Percentiles rank a stretch among this genome's conserved stretches.
These are phyloP conservation scores for Colletotrichum horii DNA, from an alignment of 2,329 filamentous ascomycete genomes.

Conservation along the genomic window DNA sequence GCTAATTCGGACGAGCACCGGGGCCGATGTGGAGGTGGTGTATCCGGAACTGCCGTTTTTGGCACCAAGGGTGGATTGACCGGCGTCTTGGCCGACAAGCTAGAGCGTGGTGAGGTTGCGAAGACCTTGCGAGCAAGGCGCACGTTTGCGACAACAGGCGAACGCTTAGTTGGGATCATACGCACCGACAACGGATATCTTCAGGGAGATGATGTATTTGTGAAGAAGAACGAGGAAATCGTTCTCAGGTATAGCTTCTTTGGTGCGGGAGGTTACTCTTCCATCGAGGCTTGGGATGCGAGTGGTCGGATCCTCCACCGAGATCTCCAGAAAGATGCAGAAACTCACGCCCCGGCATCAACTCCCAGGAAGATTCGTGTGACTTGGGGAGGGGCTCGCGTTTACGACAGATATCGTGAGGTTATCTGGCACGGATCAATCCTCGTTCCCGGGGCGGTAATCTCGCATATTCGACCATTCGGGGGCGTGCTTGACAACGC, in stretches of 20 bases:
- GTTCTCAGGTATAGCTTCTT: constrained; percentile 28
- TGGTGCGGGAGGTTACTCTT: constrained; percentile 29
- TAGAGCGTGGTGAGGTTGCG: constrained; percentile 17
- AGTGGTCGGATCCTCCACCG: constrained; percentile 29
- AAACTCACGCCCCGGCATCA: background rate
- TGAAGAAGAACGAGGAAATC: background rate
- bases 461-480: constrained; percentile 26
- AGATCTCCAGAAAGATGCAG: constrained; percentile 27
- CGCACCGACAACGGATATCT: constrained; percentile 20
- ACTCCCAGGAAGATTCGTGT: constrained; percentile 25
- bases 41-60: constrained; percentile 38
- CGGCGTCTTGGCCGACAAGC: constrained; percentile 26
- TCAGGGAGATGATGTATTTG: constrained; percentile 29
- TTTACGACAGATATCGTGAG: constrained; percentile 37
- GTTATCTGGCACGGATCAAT: constrained; percentile 36
- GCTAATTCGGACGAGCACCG: constrained; percentile 41
- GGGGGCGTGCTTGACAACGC: constrained; percentile 29
- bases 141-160: constrained; percentile 36
- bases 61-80: constrained; percentile 33
- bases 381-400: constrained; percentile 35
- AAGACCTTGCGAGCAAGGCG: constrained; percentile 28
- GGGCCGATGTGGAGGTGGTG: constrained; percentile 38
- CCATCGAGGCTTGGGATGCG: constrained; percentile 33
- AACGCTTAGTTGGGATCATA: constrained; percentile 31
- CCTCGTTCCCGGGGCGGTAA: constrained; percentile 20